Conservation (phyloP, 179 eudicot species). For the Silene noctiflora region DNA sequence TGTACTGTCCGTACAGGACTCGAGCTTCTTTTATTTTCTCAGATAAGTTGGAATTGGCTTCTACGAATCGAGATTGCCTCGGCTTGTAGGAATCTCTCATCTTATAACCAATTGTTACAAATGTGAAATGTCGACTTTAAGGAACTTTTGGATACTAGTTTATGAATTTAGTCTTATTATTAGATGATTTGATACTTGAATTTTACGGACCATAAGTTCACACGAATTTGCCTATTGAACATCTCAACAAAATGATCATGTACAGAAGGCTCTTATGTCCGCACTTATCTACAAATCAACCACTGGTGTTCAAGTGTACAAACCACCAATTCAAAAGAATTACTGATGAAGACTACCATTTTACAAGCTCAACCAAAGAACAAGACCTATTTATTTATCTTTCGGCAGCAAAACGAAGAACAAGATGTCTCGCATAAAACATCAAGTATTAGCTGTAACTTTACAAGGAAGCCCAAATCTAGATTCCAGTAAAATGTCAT, state of each 20-base stretch:
- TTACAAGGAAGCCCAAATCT: slow-evolving; percentile 18
- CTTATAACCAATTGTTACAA: too few relatives aligned
- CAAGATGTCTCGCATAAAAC: background rate
- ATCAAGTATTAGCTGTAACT: slow-evolving; percentile 6
- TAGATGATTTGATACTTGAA: background rate
- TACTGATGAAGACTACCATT: background rate
- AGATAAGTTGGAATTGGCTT: too few relatives aligned
- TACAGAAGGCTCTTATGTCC: background rate
- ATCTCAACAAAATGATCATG: background rate
- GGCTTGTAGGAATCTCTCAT: too few relatives aligned
- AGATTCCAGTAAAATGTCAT: background rate
- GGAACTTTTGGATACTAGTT: too few relatives aligned
- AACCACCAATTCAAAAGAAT: background rate
- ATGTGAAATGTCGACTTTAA: too few relatives aligned
- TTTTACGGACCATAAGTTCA: background rate
- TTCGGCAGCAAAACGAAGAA: background rate
- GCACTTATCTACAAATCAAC: background rate
- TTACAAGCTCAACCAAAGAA: background rate
- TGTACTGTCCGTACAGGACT: too few relatives aligned
- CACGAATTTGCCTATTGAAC: background rate
- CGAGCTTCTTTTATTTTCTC: too few relatives aligned
- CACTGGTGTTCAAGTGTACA: background rate
- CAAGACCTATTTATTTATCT: too few relatives aligned
- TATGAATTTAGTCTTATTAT: too few relatives aligned
- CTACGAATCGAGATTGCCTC: too few relatives aligned